phyloP scores from a whole-genome alignment of 768 basidiomycete genomes.

The Lactifluus pinguis region DNA sequence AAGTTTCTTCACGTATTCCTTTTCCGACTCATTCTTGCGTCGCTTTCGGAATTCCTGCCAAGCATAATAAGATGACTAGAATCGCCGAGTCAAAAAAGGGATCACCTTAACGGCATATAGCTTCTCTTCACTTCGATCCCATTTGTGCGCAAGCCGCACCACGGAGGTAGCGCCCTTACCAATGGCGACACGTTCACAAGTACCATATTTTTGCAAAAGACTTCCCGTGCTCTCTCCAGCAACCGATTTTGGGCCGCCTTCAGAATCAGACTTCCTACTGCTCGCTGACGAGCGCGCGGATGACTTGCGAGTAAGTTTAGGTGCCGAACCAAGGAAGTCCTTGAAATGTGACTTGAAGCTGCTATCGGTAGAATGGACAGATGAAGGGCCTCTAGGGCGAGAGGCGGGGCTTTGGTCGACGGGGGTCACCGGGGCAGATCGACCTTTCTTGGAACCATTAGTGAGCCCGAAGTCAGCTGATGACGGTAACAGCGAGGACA shows the following conservation, averaged over 20 bases:
- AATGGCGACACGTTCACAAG: conserved; percentile 94
- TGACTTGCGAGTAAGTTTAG: conserved; percentile 64
- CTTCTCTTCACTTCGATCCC: conserved; percentile 95
- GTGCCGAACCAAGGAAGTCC: conserved; percentile 63
- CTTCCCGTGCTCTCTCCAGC: conserved; percentile 46
- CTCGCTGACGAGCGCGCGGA: conserved; percentile 63
- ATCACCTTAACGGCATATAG: conserved; percentile 95
- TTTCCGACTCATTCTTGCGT: conserved; percentile 96
- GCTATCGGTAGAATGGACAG: conserved; percentile 45
- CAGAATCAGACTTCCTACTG: conserved; percentile 62
- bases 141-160: conserved; percentile 94
- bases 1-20: conserved; percentile 99
- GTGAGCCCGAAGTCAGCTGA: not conserved
- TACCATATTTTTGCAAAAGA: conserved; percentile 86
- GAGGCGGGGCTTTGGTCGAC: conserved; percentile 2
- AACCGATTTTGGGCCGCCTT: conserved; percentile 37
- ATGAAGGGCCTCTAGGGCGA: conserved; percentile 30
- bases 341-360: conserved; percentile 78
- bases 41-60: conserved; percentile 93
- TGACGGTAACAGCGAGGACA: conserved; percentile 5
- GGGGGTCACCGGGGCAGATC: conserved; percentile 2
- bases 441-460: conserved; percentile 12
- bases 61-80: conserved; percentile 1
- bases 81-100: not conserved
- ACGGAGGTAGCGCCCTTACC: conserved; percentile 98